Percentiles rank a stretch among this genome's conserved stretches.
Conservation (phyloP, 2,329 filamentous ascomycete genomes). For the Aspergillus sp. region DNA sequence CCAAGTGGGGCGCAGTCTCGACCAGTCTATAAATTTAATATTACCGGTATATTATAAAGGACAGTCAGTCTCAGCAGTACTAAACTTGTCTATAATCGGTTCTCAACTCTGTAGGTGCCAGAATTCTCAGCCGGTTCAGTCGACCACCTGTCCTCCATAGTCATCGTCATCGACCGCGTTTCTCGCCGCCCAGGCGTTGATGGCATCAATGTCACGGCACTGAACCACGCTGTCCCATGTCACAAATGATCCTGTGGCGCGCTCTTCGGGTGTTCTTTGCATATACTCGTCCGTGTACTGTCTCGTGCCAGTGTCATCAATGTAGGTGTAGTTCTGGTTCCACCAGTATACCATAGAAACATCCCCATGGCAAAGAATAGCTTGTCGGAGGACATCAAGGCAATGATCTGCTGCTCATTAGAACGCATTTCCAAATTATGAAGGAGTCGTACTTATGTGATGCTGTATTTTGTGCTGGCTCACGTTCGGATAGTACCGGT, state of each 20-base stretch:
- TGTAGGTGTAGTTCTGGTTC: neutral
- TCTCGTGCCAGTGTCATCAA: neutral
- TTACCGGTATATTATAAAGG: too few species aligned
- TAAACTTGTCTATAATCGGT: too few species aligned
- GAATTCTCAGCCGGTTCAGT: neutral
- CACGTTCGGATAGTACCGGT: neutral
- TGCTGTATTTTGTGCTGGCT: neutral
- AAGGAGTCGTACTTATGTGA: neutral
- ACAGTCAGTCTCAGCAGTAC: too few species aligned
- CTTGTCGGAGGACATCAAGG: neutral
- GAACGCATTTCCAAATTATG: too few species aligned
- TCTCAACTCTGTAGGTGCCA: too few species aligned
- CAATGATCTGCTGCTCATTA: neutral
- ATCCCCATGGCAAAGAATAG: neutral
- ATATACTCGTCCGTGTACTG: neutral
- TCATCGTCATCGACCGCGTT: neutral
- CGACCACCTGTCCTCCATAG: neutral
- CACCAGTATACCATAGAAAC: neutral
- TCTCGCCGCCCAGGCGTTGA: neutral
- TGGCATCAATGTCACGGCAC: neutral
- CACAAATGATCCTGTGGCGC: neutral
- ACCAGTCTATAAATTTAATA: too few species aligned
- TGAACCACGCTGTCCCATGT: neutral
- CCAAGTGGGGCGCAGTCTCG: too few species aligned
- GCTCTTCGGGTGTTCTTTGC: neutral